Base-by-base conservation (phyloP, 2,329 filamentous ascomycete genomes). In the Thielaviopsis cerberus region DNA sequence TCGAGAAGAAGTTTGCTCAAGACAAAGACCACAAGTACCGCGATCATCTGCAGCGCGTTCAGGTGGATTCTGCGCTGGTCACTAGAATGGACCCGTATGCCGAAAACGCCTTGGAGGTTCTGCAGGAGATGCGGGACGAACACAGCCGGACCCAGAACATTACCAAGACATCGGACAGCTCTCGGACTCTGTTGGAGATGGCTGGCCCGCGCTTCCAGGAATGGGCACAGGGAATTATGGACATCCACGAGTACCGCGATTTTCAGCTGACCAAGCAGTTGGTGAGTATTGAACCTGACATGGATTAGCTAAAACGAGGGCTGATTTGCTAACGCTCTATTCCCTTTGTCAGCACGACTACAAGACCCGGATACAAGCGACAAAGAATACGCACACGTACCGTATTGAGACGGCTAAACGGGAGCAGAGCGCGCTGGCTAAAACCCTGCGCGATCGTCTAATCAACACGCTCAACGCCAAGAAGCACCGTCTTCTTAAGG, bases 1-100 rank as follows among this genome's bases (percentile, higher is more conserved):
- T 96, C 70, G 82, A 84, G 57, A 81, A 85, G 57, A 82, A 83
- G 63, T 91, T 95, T 70, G 80, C 82, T 62, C 80, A 84, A 62
- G 89, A 94, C 66, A 80, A 87, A 63, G 88, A 95, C 69, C 75
- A 79, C 62, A 83, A 88, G 65, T 97, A 94, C 70, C 82, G 90
- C 62, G 86, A 92, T 63, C 88, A 96, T 70, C 78, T 96, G 1
- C 85, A 92, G 66, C 88, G 88, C 63, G 81, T 96, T n/a, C 90
- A 96, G 71, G 83, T 88, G 63, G 90, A 95, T 69, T 89, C 90
- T 71, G 87, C 80, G 60, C 77, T 94, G 52, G 88, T 95, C 63
- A 83, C 88, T 69, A 83, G 86, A 64, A 86, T 92, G 56, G 85
- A 95, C 66, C 85, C 87, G 0, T 94, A 94, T 68, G 75, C 77